phyloP scores from a whole-genome alignment of 2,329 filamentous ascomycete genomes.

The Lizonia empirigonia region DNA sequence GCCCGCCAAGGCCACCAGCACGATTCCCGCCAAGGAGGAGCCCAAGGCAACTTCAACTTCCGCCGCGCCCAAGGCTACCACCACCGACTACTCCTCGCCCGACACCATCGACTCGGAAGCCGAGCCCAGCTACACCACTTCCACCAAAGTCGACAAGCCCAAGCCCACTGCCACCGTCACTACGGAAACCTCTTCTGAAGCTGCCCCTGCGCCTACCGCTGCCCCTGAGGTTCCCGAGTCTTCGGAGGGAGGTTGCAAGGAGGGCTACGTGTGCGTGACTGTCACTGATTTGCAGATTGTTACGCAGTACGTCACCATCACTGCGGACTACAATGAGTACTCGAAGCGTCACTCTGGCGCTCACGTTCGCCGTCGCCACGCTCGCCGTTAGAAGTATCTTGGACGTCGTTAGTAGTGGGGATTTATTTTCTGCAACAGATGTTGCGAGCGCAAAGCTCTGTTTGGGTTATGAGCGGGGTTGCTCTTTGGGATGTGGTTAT shows the following conservation, averaged over 20 bases:
- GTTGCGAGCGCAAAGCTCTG: conserved; percentile 12
- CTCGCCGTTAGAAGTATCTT: conserved; percentile 5
- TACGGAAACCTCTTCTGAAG: conserved; percentile 22
- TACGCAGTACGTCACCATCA: conserved; percentile 37
- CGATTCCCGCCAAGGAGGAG: conserved; percentile 5
- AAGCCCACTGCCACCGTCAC: conserved; percentile 19
- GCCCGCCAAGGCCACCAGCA: conserved; percentile 3
- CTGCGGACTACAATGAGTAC: conserved; percentile 24
- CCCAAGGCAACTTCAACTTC: neutral
- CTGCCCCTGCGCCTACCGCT: conserved; percentile 27
- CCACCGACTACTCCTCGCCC: conserved; percentile 12
- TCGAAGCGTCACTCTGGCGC: conserved; percentile 18
- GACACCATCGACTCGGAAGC: conserved; percentile 9
- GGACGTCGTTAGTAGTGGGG: neutral
- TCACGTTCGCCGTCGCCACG: conserved; percentile 11
- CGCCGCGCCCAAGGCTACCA: conserved; percentile 11
- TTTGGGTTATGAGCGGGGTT: conserved; percentile 13
- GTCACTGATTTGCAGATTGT: conserved; percentile 30
- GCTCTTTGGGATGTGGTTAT: conserved; percentile 6
- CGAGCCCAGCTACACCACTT: conserved; percentile 1
- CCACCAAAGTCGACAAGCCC: conserved; percentile 6
- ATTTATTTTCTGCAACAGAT: conserved; percentile 10
- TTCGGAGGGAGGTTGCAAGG: conserved; percentile 20
- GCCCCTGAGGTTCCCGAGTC: conserved; percentile 6
- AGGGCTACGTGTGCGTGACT: conserved; percentile 33